Conservation (phyloP, 805 yeast genomes). For the Ogataea minuta region DNA sequence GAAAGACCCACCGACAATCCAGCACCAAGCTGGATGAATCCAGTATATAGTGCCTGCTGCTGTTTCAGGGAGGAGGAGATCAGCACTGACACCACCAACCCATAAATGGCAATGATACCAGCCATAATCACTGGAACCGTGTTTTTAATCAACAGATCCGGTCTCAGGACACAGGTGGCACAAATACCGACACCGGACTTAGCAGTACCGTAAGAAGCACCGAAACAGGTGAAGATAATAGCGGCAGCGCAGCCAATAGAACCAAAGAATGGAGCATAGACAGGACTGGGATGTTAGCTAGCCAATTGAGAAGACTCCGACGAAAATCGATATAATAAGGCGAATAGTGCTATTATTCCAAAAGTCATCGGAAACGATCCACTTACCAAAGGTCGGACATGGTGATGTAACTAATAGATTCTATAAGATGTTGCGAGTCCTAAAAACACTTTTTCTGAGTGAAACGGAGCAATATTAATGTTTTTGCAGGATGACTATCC, state of each 20-base stretch:
- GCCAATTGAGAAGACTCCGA: neutral
- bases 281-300: slow-evolving; percentile 48
- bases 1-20: slow-evolving; percentile 96
- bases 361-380: slow-evolving; percentile 1
- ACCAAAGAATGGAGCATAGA: slow-evolving; percentile 95
- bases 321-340: neutral
- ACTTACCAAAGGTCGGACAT: slow-evolving; percentile 25
- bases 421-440: slow-evolving; percentile 7
- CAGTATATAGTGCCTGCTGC: slow-evolving; percentile 90
- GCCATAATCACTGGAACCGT: slow-evolving; percentile 99
- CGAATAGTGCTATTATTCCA: neutral
- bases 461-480: slow-evolving; percentile 3
- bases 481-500: slow-evolving; percentile 5
- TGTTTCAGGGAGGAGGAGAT: slow-evolving; percentile 88
- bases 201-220: slow-evolving; percentile 99
- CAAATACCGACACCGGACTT: slow-evolving; percentile 99
- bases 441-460: neutral
- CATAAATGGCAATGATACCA: slow-evolving; percentile 99
- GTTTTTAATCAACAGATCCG: slow-evolving; percentile 89
- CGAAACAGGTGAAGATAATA: slow-evolving; percentile 96
- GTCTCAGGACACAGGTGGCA: slow-evolving; percentile 96
- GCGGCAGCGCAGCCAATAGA: slow-evolving; percentile 99
- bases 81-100: slow-evolving; percentile 92
- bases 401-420: slow-evolving; percentile 2
- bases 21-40: slow-evolving; percentile 97